Base-by-base conservation (phyloP, 495 filamentous ascomycete species). In the Penicillium samsonianum region DNA sequence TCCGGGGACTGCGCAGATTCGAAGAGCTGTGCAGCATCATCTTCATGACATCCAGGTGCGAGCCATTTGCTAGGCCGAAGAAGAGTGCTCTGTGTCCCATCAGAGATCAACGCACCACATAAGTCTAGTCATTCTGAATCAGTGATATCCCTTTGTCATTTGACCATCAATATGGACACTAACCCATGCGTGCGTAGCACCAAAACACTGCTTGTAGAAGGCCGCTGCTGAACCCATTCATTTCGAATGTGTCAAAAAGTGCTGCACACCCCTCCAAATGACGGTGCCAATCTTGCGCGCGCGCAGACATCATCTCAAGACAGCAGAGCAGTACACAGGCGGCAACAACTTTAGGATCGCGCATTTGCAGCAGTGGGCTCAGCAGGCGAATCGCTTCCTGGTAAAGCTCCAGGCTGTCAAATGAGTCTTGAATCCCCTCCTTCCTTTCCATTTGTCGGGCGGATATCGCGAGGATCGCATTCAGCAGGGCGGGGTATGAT, bases 151-250 rank as follows among this genome's bases (percentile, higher is more conserved):
- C 14, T 26, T n/a, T 20, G 0, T 26, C 23, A n/a, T n/a, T 16
- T n/a, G 19, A 5, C 33, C 31, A 17, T 20, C 41, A 26, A 22
- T 31, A 53, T 37, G 31, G n/a, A 55, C 17, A 41, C 65, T 59
- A 23, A 74, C 70, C 76, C 74, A 81, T 81, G 26, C 77, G 61
- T 22, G 74, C 76, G 59, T 76, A 80, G 48, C 77, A 81, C 78
- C 78, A 81, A 41, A 81, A 81, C 0, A 79, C 62, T 14, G 76
- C 78, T 46, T 75, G 76, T 48, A 71, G 35, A 25, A 78, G 51
- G 3, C 74, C 75, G 6, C 63, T 59, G 40, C 72, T 71, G 50
- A 80, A 78, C 0, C 76, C 76, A 53, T 76, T 62, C 19, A 80
- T 75, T 35, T 61, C 65, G 65, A 68, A 77, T 0, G 72, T 65